A percentile compares a stretch with the other conserved stretches of the same genome.
Evolutionary conservation across 2,329 filamentous ascomycete genomes (phyloP).

Genomic region (Sporothrix phasma): DNA sequence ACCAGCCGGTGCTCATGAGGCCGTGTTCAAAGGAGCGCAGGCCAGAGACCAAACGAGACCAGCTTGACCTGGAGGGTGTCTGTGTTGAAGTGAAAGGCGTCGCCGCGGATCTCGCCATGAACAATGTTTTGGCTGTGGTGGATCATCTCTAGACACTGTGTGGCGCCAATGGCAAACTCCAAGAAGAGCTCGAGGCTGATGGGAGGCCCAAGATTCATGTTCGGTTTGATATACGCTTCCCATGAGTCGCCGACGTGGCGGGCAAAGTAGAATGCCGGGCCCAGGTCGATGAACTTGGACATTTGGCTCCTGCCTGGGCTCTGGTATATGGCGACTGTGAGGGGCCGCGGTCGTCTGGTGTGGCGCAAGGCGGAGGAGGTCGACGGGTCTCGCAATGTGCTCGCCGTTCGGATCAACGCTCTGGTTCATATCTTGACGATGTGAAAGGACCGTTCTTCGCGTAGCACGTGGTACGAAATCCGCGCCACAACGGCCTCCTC

Average conservation of each 20-base stretch:
- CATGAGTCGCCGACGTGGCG: slow-evolving; percentile 43
- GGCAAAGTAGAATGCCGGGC: slow-evolving; percentile 60
- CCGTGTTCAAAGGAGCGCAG: slow-evolving; percentile 84
- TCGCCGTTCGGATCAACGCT: slow-evolving; percentile 62
- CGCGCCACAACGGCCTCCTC: slow-evolving; percentile 67
- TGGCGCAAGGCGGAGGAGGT: slow-evolving; percentile 62
- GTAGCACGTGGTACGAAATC: slow-evolving; percentile 69
- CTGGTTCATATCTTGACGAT: slow-evolving; percentile 62
- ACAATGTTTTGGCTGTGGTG: slow-evolving; percentile 80
- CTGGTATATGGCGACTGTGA: slow-evolving; percentile 74
- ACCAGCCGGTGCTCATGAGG: slow-evolving; percentile 78
- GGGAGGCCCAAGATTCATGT: slow-evolving; percentile 42
- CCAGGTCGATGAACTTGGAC: slow-evolving; percentile 61
- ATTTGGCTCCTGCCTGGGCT: slow-evolving; percentile 67
- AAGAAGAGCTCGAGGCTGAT: slow-evolving; percentile 70
- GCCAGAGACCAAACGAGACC: slow-evolving; percentile 77
- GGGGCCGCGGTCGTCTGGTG: slow-evolving; percentile 58
- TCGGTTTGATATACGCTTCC: slow-evolving; percentile 32
- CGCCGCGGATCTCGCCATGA: slow-evolving; percentile 81
- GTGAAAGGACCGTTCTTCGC: slow-evolving; percentile 80
- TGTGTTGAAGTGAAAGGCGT: slow-evolving; percentile 78
- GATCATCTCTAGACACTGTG: slow-evolving; percentile 78
- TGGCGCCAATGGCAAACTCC: slow-evolving; percentile 82
- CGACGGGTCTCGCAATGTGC: slow-evolving; percentile 72
- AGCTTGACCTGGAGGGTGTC: slow-evolving; percentile 65